Evolutionary conservation across 495 filamentous ascomycete genomes (phyloP), one percentile per base, ranked within the genome.

Genomic region (Melanomma pulvis-pyrius): DNA sequence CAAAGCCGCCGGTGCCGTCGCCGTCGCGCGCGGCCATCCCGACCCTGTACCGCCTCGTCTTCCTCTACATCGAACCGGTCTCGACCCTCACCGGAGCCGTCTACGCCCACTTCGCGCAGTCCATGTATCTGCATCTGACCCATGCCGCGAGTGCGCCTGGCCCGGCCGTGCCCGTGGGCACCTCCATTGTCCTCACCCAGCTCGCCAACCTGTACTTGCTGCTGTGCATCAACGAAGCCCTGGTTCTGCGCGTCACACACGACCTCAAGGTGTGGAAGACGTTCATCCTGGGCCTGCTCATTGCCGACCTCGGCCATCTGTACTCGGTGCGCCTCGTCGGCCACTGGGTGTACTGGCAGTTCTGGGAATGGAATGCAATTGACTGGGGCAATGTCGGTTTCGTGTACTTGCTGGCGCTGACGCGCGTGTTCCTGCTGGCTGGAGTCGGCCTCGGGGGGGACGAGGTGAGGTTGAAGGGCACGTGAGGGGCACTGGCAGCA

Each of bases 271-370:
- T 91, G 58, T 91, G 88, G 88, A 80, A 79, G 51, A 79, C 80
- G 8, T 75, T 91, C 4, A 74, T 91, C 1, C 76, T 86, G 52
- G 83, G 81, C 47, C 67, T 90, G 51, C 77, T 90, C 39, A 69
- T 90, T 4, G 88, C 85, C 17, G 88, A 91, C 73, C 71, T 90
- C 26, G 88, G 88, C 1, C 88, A 91, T 73, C 76, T 91, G 30
- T 86, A 84, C 70, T 82, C 82, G 8, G 74, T 90, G 21, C 71
- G 74, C 24, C 64, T 70, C 7, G 70, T 84, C 34, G 88, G 88
- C 2, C 48, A 39, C 3, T 68, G 75, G 53, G 76, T 88, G 19
- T 88, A 88, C 74, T 88, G 80, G 80, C 76, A 81, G 60, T 74
- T 82, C 52, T 69, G 74, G 49, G 59, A 64, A 7, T 91, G 88